Conservation (phyloP, 2,329 filamentous ascomycete genomes). For the Phialophora tarda region DNA sequence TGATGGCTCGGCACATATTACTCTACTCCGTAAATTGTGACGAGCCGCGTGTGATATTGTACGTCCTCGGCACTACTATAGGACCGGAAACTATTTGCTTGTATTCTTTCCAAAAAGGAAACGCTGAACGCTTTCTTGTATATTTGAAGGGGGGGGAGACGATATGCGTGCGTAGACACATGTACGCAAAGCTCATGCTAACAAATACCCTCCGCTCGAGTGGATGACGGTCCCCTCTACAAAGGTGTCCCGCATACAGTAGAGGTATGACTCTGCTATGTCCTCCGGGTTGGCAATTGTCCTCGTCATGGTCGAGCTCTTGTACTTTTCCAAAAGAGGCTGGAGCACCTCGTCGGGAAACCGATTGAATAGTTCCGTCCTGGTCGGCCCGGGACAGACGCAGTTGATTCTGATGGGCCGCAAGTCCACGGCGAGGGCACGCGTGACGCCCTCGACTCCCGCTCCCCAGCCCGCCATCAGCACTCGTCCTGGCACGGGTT, state of each 20-base stretch:
- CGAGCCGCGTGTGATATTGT: no score
- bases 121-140: no score
- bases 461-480: constrained; percentile 41
- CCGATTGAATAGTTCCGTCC: constrained; percentile 42
- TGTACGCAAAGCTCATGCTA: constrained; percentile 19
- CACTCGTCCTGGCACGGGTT: constrained; percentile 58
- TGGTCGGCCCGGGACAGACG: constrained; percentile 49
- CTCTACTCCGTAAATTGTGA: no score
- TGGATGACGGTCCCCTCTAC: constrained; percentile 46
- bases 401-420: constrained; percentile 51
- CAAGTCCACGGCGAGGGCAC: constrained; percentile 51
- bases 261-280: constrained; percentile 53
- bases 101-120: no score
- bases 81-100: no score
- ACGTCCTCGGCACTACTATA: no score
- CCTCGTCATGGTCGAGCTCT: constrained; percentile 41
- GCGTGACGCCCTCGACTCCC: constrained; percentile 44
- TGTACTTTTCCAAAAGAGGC: constrained; percentile 46
- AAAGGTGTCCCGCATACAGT: constrained; percentile 53
- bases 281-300: constrained; percentile 45
- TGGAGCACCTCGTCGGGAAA: constrained; percentile 23
- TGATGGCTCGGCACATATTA: no score
- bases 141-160: no score
- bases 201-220: constrained; percentile 47
- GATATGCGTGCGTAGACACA: no score